Evolutionary conservation across 176 grass and related monocot genomes (phyloP).

Genomic region (Aegilops speltoides): DNA sequence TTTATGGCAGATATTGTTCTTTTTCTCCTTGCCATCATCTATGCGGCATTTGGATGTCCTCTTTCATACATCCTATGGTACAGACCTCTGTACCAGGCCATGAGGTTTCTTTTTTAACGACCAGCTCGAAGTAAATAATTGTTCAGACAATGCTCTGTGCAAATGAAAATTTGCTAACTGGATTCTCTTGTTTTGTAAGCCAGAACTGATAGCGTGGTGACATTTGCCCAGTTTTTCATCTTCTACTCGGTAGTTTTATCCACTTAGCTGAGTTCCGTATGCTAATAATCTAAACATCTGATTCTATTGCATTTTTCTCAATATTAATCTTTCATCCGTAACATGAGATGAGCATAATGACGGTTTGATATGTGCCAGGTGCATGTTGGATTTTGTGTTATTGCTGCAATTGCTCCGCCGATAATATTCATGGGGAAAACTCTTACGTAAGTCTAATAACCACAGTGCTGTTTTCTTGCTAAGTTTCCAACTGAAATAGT

Average conservation of each 20-base stretch:
- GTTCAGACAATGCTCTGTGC: background rate
- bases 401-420: conserved; percentile 77
- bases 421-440: conserved; percentile 78
- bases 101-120: conserved; percentile 57
- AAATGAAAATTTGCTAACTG: background rate
- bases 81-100: conserved; percentile 76
- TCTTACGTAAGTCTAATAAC: conserved; percentile 58
- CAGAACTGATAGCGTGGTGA: conserved; percentile 89
- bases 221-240: conserved; percentile 79
- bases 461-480: background rate
- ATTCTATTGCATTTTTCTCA: background rate
- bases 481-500: background rate
- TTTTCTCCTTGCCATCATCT: conserved; percentile 80
- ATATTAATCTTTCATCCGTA: background rate
- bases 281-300: background rate
- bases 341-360: background rate
- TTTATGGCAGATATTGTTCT: conserved; percentile 60
- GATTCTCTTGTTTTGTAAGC: conserved; percentile 17
- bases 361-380: conserved; percentile 44
- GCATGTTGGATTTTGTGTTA: conserved; percentile 75
- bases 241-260: conserved; percentile 72
- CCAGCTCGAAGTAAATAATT: background rate
- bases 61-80: conserved; percentile 95
- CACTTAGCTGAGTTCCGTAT: background rate
- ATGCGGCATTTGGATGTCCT: conserved; percentile 77